phyloP scores from a whole-genome alignment of 352 stramenopile genomes.

The Globisporangium solare region DNA sequence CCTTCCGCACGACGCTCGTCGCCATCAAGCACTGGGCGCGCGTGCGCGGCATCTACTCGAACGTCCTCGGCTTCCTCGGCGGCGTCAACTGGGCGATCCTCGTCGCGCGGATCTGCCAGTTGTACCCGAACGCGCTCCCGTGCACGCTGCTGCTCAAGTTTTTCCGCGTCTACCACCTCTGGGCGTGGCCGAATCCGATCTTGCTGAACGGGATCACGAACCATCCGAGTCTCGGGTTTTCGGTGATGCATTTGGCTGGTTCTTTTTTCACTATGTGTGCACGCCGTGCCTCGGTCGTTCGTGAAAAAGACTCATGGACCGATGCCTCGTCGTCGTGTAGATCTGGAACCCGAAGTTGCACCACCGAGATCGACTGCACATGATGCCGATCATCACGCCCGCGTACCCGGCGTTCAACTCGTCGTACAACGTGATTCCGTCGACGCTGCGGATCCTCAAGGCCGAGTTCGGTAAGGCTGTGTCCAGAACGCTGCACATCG shows the following conservation, averaged over 20 bases:
- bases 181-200: conserved; percentile 95
- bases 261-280: background rate
- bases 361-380: conserved; percentile 82
- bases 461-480: conserved; percentile 79
- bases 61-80: conserved; percentile 97
- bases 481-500: conserved; percentile 68
- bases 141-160: conserved; percentile 91
- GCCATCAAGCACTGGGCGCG: conserved; percentile 89
- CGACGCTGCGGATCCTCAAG: conserved; percentile 90
- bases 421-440: conserved; percentile 95
- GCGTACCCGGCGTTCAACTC: conserved; percentile 98
- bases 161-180: conserved; percentile 94
- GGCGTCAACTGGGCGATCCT: conserved; percentile 99
- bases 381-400: conserved; percentile 99
- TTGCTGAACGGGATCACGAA: conserved; percentile 67
- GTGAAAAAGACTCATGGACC: conserved; percentile 2
- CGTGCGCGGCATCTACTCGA: conserved; percentile 97
- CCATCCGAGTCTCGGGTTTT: conserved; percentile 45
- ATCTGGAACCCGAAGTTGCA: conserved; percentile 89
- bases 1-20: conserved; percentile 89
- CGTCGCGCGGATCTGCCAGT: conserved; percentile 92
- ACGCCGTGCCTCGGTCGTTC: background rate
- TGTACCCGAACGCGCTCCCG: conserved; percentile 83
- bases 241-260: conserved; percentile 34
- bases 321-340: conserved; percentile 26